Percentiles rank a stretch among this genome's conserved stretches.
These are phyloP conservation scores for Drosera capensis DNA, from an alignment of 148 eudicot genomes.

Conservation along the genomic window DNA sequence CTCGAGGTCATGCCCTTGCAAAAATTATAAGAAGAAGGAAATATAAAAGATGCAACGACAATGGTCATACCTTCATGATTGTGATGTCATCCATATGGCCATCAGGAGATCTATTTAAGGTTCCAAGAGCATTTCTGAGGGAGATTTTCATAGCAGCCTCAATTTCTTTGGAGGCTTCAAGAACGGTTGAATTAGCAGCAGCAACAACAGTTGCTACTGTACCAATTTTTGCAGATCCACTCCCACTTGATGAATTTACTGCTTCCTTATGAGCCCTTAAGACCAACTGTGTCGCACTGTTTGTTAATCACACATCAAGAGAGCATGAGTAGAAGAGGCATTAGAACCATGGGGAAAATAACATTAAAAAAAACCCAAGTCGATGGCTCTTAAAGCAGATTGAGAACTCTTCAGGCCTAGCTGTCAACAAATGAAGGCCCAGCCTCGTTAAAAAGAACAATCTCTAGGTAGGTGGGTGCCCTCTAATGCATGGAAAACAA, in stretches of 20 bases:
- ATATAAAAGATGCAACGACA: too few species aligned
- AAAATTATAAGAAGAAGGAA: too few species aligned
- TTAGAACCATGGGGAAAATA: neutral
- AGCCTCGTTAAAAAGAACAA: too few species aligned
- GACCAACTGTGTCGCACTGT: conserved; percentile 89
- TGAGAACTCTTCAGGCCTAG: too few species aligned
- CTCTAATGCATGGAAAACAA: too few species aligned
- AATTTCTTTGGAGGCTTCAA: conserved; percentile 82
- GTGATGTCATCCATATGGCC: conserved; percentile 78
- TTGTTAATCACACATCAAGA: neutral
- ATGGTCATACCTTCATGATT: conserved; percentile 61
- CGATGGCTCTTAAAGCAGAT: too few species aligned
- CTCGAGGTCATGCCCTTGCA: too few species aligned
- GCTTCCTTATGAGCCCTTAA: conserved; percentile 95
- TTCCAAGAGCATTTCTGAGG: conserved; percentile 73
- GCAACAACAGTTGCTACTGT: conserved; percentile 93
- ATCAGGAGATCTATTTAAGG: conserved; percentile 48
- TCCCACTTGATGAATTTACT: conserved; percentile 85
- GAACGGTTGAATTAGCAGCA: conserved; percentile 80
- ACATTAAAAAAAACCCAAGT: too few species aligned
- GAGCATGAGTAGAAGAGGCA: neutral
- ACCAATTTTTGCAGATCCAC: conserved; percentile 72
- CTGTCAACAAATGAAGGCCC: too few species aligned
- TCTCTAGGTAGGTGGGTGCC: too few species aligned
- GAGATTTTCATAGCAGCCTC: conserved; percentile 94